Evolutionary conservation across 148 eudicot genomes (phyloP).

Genomic region (Rhododendron ovatum): DNA sequence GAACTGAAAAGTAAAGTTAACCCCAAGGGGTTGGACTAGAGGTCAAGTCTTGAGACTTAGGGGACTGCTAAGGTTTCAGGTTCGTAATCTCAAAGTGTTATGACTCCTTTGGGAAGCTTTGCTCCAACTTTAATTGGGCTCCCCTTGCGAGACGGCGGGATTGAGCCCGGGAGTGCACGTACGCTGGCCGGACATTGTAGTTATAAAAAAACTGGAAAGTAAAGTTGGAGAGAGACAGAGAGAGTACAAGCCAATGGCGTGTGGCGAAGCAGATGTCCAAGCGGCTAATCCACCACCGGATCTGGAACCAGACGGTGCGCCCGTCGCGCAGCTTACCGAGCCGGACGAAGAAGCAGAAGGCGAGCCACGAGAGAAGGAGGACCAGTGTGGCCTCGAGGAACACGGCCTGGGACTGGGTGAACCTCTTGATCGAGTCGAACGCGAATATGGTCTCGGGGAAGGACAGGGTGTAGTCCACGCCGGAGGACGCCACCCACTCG

Average conservation of each 20-base stretch:
- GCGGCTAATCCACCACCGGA: conserved; percentile 94
- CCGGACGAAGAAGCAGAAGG: conserved; percentile 54
- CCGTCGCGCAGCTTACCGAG: conserved; percentile 63
- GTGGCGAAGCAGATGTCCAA: conserved; percentile 81
- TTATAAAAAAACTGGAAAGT: too few species aligned
- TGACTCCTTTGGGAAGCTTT: too few species aligned
- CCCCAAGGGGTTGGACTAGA: too few species aligned
- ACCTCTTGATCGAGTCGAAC: conserved; percentile 62
- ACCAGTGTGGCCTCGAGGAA: conserved; percentile 67
- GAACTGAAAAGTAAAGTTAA: too few species aligned
- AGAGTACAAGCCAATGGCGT: conserved; percentile 76
- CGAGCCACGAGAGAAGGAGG: conserved; percentile 57
- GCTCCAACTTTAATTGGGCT: too few species aligned
- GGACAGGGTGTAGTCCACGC: conserved; percentile 53
- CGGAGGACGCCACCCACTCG: conserved; percentile 42
- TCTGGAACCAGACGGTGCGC: conserved; percentile 52
- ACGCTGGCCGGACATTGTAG: too few species aligned
- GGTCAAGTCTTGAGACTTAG: too few species aligned
- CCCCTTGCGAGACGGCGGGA: too few species aligned
- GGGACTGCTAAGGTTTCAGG: too few species aligned
- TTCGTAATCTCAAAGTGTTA: too few species aligned
- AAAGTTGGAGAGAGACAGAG: neutral
- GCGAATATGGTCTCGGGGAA: conserved; percentile 63
- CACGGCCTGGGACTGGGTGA: conserved; percentile 83
- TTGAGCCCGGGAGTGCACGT: too few species aligned